A percentile compares a stretch with the other conserved stretches of the same genome.
phyloP scores from a whole-genome alignment of 768 basidiomycete genomes.

The Boletus insuetus region DNA sequence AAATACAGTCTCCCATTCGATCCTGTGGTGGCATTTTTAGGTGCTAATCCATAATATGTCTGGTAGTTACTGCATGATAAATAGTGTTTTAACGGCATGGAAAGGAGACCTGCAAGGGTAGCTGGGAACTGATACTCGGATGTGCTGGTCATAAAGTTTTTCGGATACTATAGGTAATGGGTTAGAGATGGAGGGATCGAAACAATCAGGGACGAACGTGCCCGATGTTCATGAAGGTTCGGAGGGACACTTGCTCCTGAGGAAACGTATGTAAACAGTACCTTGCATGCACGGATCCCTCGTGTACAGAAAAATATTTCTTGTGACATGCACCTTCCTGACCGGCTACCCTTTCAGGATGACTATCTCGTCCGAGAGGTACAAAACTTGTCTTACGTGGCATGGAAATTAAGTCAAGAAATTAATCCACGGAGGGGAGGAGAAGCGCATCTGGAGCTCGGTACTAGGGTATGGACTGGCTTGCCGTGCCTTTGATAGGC shows the following conservation, averaged over 20 bases:
- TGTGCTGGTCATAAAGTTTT: slow-evolving; percentile 11
- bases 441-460: slow-evolving; percentile 4
- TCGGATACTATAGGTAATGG: slow-evolving; percentile 7
- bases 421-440: slow-evolving; percentile 13
- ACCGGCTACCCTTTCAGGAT: background rate
- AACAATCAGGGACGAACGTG: slow-evolving; percentile 6
- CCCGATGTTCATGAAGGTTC: background rate
- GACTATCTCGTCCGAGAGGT: background rate
- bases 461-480: slow-evolving; percentile 11
- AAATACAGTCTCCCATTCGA: background rate
- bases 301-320: slow-evolving; percentile 7
- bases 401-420: slow-evolving; percentile 19
- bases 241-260: slow-evolving; percentile 7
- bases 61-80: no score
- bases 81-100: background rate
- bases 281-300: background rate
- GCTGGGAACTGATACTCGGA: background rate
- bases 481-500: slow-evolving; percentile 22
- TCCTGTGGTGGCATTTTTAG: slow-evolving; percentile 2
- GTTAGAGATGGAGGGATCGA: slow-evolving; percentile 4
- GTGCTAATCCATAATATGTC: background rate
- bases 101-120: slow-evolving; percentile 1
- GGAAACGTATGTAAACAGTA: slow-evolving; percentile 9
- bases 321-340: background rate
- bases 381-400: background rate